Evolutionary conservation across 2,329 filamentous ascomycete species (phyloP).

Genomic region (Mariannaea sp.): DNA sequence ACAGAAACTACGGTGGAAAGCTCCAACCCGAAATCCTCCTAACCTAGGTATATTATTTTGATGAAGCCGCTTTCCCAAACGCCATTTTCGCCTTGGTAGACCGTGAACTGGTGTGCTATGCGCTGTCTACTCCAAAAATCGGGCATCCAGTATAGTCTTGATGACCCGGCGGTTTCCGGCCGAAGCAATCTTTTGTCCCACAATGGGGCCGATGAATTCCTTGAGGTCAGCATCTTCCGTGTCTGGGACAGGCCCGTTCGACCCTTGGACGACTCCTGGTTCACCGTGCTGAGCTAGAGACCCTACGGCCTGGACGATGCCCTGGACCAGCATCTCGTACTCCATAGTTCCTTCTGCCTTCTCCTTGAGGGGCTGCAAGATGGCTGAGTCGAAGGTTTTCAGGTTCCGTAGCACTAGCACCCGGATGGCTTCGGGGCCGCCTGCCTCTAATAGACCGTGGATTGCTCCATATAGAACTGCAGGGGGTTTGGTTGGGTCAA

Average conservation of each 20-base stretch:
- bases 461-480: conserved; percentile 90
- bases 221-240: conserved; percentile 52
- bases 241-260: conserved; percentile 46
- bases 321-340: conserved; percentile 60
- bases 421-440: conserved; percentile 65
- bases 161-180: conserved; percentile 55
- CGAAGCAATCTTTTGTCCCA: conserved; percentile 54
- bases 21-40: neutral
- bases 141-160: conserved; percentile 59
- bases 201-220: conserved; percentile 60
- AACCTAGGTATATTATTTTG: conserved; percentile 12
- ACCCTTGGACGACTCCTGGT: conserved; percentile 45
- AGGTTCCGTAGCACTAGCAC: conserved; percentile 62
- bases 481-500: conserved; percentile 82
- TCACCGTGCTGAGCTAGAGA: conserved; percentile 47
- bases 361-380: conserved; percentile 59
- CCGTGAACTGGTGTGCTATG: too few species aligned
- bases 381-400: conserved; percentile 57
- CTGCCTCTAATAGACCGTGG: conserved; percentile 76
- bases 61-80: conserved; percentile 30
- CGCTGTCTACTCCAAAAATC: conserved; percentile 51
- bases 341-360: conserved; percentile 56
- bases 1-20: conserved; percentile 8
- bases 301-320: conserved; percentile 58
- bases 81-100: conserved; percentile 36